Percentiles rank a stretch among this genome's conserved stretches.
Evolutionary conservation across 2,329 filamentous ascomycete species (phyloP).

Genomic region (Aphanoascus verrucosus): DNA sequence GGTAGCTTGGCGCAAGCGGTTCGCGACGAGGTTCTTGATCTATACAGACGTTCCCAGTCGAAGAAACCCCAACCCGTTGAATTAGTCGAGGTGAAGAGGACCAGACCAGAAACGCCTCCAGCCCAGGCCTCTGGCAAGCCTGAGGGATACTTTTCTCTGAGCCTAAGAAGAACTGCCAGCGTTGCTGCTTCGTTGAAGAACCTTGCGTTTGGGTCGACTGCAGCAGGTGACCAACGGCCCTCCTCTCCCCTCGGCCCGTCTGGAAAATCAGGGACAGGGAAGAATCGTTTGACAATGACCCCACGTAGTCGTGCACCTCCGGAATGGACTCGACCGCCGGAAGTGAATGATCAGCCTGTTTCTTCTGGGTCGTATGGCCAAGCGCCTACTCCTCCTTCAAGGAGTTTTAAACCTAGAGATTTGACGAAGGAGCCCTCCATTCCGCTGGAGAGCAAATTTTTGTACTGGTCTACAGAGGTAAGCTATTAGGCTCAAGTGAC

Average conservation of each 20-base stretch:
- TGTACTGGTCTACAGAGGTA: slow-evolving; percentile 86
- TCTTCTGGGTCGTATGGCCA: slow-evolving; percentile 62
- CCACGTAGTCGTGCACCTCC: slow-evolving; percentile 43
- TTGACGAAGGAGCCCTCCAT: slow-evolving; percentile 51
- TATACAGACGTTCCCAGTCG: slow-evolving; percentile 24
- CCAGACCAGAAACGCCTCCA: slow-evolving; percentile 39
- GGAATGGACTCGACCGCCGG: slow-evolving; percentile 56
- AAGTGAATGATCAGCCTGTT: slow-evolving; percentile 60
- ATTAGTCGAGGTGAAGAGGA: slow-evolving; percentile 25
- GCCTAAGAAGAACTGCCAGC: slow-evolving; percentile 53
- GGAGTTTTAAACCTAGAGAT: slow-evolving; percentile 57
- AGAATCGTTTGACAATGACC: slow-evolving; percentile 31
- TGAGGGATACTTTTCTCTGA: slow-evolving; percentile 51
- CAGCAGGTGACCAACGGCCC: slow-evolving; percentile 26
- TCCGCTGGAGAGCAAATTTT: slow-evolving; percentile 70
- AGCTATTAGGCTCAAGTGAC: slow-evolving; percentile 11
- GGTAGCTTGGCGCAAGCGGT: slow-evolving; percentile 58
- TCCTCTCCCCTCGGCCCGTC: slow-evolving; percentile 22
- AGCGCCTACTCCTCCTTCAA: slow-evolving; percentile 68
- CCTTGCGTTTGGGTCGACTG: slow-evolving; percentile 43
- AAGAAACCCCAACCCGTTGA: slow-evolving; percentile 33
- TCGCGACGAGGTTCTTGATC: slow-evolving; percentile 53
- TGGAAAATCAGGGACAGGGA: slow-evolving; percentile 19
- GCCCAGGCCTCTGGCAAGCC: slow-evolving; percentile 42
- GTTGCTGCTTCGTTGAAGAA: slow-evolving; percentile 55